Base-by-base conservation (phyloP, 2,329 filamentous ascomycete genomes). In the Cladosporium sp. region DNA sequence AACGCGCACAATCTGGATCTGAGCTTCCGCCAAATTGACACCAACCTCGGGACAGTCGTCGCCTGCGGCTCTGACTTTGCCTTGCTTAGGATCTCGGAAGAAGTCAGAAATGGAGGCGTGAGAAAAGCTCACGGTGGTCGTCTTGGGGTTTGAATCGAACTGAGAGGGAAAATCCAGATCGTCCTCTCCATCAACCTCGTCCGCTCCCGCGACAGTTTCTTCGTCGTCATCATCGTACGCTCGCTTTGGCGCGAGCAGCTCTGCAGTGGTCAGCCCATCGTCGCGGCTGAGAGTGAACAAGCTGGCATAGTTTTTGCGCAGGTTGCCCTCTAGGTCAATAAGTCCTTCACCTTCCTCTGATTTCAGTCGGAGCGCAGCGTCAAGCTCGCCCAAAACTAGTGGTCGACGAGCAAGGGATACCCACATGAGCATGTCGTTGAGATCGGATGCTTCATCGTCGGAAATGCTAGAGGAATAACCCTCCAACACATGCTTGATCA, bases 391-490 rank as follows among this genome's bases (percentile, higher is more conserved):
- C 3, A 84, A 72, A 0, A 76, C 79, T 48, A 84, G 65, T 0
- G 80, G 78, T 62, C 79, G 75, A 60, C 81, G 75, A 0, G 82
- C 80, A 36, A 81, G 83, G 1, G 80, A 76, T 1, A 80, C 76
- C 82, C 82, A 84, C 11, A 75, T 73, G 4, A 84, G 70, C 66
- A 83, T 77, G 69, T 82, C 80, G 46, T 83, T 82, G n/a, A 84
- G 68, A 51, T 83, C 80, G 1, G 74, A 74, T 0, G 76, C 75
- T 7, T 81, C 79, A 8, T 80, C 67, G 23, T 74, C 67, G 11
- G 57, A 64, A 2, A 61, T 63, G 25, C 57, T 66, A 3, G 57
- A 64, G 71, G 77, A 79, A 23, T 82, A 74, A 0, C 77, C 78
- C 1, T 73, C 70, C 0, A 80, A 77, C 13, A 84, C 77, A 49